phyloP scores from a whole-genome alignment of 768 basidiomycete species.

The Cystobasidium onofrii region DNA sequence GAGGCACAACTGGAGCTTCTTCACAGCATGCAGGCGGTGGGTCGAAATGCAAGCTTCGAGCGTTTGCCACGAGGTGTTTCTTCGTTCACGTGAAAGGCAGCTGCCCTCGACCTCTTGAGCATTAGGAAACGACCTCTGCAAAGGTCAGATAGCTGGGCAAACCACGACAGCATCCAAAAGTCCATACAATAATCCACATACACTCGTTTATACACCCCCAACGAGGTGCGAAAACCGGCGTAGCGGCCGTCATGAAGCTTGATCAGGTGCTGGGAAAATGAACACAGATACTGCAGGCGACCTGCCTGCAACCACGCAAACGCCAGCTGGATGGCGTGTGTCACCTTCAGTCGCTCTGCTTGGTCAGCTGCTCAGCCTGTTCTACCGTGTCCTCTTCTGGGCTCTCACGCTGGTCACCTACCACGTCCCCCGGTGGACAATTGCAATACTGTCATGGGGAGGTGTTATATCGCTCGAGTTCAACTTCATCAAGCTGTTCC shows the following conservation, averaged over 20 bases:
- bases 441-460: slow-evolving; percentile 15
- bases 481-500: slow-evolving; percentile 27
- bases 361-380: slow-evolving; percentile 5
- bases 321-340: neutral
- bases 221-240: no score
- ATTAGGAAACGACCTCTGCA: no score
- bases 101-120: no score
- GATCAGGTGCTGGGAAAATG: neutral
- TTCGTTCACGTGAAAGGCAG: no score
- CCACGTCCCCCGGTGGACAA: slow-evolving; percentile 4
- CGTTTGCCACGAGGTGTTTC: no score
- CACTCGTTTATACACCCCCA: no score
- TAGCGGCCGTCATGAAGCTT: neutral
- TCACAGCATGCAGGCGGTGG: no score
- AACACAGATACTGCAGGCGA: neutral
- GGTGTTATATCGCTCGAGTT: slow-evolving; percentile 23
- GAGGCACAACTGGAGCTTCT: no score
- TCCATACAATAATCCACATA: no score
- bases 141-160: no score
- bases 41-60: no score
- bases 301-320: neutral
- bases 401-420: slow-evolving; percentile 30
- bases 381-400: neutral
- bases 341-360: slow-evolving; percentile 4
- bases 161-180: no score